Evolutionary conservation across 2,329 filamentous ascomycete species (phyloP), one percentile per base, ranked within the genome.

Genomic region (Colletotrichum coccodes): DNA sequence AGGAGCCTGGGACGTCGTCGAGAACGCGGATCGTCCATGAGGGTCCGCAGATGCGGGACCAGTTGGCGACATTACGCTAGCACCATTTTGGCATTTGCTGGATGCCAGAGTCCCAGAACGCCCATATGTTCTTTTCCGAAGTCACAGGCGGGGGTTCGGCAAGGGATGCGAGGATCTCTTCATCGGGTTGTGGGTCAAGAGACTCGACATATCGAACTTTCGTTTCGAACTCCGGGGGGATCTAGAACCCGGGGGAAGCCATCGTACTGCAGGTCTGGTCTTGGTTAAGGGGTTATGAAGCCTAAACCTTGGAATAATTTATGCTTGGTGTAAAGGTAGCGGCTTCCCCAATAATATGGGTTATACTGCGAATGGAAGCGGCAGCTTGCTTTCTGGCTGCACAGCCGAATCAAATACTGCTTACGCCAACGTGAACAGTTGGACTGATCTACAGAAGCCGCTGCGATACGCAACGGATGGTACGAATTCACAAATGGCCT

Each of bases 101-200:
- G 0, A 80, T 64, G 0, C 83, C 80, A 9, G 76, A 77, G 58
- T 84, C 76, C 82, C 82, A 84, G 63, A 82, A 82, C 1, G 81
- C 80, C 81, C 81, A 85, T 5, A 85, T 76, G 54, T 84, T 85
- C 68, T 80, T 82, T 54, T 84, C 81, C 0, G 79, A 80, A 1
- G 75, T 78, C 42, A 80, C 64, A 6, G 79, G 76, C 1, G 70
- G 73, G 34, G 76, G 77, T 0, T 70, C 60, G 18, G 66, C 64
- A 0, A 82, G 73, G 2, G 73, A 71, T 1, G 68, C 14, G 2
- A 78, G 23, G 11, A 82, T 79, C 1, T 80, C 74, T 1, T 72
- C 61, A 47, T 80, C 78, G 3, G 74, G 70, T 36, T 67, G 40
- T 1, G 21, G 21, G 40, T 65, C 63, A 23, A 65, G 57, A 36